phyloP scores from a whole-genome alignment of 2,329 filamentous ascomycete species.

The Teratosphaeria epicoccoides region DNA sequence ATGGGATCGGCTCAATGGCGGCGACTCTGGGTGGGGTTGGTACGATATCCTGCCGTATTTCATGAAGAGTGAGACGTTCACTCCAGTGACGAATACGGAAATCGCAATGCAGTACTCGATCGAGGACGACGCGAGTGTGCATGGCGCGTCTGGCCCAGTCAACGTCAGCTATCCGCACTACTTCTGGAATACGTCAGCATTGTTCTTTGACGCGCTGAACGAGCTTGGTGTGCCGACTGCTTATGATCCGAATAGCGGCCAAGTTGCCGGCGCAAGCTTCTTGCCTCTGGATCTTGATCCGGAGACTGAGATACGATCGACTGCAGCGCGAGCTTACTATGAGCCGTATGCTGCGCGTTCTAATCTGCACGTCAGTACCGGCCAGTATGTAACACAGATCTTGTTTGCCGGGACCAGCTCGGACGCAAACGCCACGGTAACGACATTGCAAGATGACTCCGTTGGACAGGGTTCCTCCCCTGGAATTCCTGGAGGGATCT shows the following conservation, averaged over 20 bases:
- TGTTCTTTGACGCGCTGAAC: conserved; percentile 29
- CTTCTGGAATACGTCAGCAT: conserved; percentile 28
- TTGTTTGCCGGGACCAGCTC: conserved; percentile 17
- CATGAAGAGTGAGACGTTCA: conserved; percentile 26
- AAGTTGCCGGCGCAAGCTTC: conserved; percentile 29
- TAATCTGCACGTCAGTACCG: conserved; percentile 29
- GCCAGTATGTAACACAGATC: conserved; percentile 28
- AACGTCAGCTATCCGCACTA: conserved; percentile 38
- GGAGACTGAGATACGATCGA: conserved; percentile 28
- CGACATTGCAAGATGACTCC: conserved; percentile 3
- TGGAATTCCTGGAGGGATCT: conserved; percentile 10
- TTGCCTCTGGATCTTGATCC: conserved; percentile 29
- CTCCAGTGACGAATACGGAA: conserved; percentile 22
- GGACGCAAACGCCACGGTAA: conserved; percentile 8
- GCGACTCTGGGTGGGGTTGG: conserved; percentile 45
- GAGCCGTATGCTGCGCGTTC: conserved; percentile 24
- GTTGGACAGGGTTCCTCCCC: conserved; percentile 11
- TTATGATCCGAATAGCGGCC: conserved; percentile 29
- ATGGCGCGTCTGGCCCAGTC: conserved; percentile 40
- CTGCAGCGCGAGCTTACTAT: conserved; percentile 32
- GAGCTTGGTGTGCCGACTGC: conserved; percentile 25
- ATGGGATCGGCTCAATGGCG: conserved; percentile 42
- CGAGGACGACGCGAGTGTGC: conserved; percentile 29
- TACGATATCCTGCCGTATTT: conserved; percentile 33
- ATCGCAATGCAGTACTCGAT: conserved; percentile 29